A percentile compares a stretch with the other conserved stretches of the same genome.
Evolutionary conservation across 2,329 filamentous ascomycete genomes (phyloP).

Genomic region (Microdochium bolleyi): DNA sequence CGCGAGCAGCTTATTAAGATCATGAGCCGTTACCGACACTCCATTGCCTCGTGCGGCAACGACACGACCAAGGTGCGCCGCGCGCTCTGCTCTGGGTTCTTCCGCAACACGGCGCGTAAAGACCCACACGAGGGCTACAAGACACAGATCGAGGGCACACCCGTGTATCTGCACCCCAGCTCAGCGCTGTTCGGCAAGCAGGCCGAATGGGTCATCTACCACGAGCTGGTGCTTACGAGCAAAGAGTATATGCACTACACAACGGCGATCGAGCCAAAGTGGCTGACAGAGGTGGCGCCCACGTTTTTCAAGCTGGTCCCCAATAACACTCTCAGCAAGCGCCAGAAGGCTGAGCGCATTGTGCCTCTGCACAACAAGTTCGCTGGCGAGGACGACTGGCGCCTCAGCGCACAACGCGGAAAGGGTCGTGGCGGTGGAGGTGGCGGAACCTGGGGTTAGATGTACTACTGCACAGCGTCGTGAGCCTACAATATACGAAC

Average conservation of each 20-base stretch:
- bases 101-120: slow-evolving; percentile 89
- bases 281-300: slow-evolving; percentile 91
- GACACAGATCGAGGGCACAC: slow-evolving; percentile 90
- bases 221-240: slow-evolving; percentile 82
- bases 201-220: slow-evolving; percentile 93
- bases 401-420: slow-evolving; percentile 78
- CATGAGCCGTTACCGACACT: slow-evolving; percentile 84
- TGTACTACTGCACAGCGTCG: not conserved
- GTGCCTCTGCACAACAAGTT: slow-evolving; percentile 93
- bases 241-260: slow-evolving; percentile 98
- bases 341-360: slow-evolving; percentile 90
- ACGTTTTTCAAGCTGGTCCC: slow-evolving; percentile 98
- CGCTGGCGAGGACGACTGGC: slow-evolving; percentile 89
- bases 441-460: slow-evolving; percentile 86
- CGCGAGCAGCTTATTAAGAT: slow-evolving; percentile 87
- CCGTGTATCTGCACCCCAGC: slow-evolving; percentile 88
- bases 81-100: slow-evolving; percentile 88
- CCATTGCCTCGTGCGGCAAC: slow-evolving; percentile 74
- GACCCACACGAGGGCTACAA: slow-evolving; percentile 97
- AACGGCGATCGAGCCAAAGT: slow-evolving; percentile 87
- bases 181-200: slow-evolving; percentile 93
- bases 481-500: too few species aligned
- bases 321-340: slow-evolving; percentile 77
- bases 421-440: slow-evolving; percentile 75
- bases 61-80: slow-evolving; percentile 83